Evolutionary conservation across 2,329 filamentous ascomycete species (phyloP), one percentile per base, ranked within the genome.

Genomic region (Colletotrichum noveboracense): DNA sequence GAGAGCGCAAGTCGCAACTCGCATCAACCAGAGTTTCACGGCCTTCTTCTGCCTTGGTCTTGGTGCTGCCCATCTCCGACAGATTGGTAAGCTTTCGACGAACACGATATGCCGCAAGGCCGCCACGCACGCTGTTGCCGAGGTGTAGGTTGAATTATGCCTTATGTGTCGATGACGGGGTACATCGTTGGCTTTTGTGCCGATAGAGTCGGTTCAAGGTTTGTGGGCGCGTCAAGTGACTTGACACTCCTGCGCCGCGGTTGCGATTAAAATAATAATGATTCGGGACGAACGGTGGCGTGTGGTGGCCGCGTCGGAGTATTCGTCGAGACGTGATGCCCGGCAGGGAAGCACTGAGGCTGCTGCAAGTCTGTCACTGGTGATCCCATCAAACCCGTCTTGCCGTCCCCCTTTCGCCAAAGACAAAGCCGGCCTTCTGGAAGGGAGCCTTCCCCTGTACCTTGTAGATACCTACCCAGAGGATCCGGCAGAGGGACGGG

Each of bases 251-350:
- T 24, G 5, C 21, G 32, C 26, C 26, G 16, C 24, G 26, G 62
- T 52, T 52, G 43, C 43, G 43, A 21, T 52, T 52, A 21, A 24
- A 21, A 52, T 21, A 52, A 52, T 52, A 21, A 52, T 52, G 43
- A 52, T 52, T 62, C 65, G 67, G 38, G 68, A 74, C n/a, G 60
- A 61, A 71, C 61, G 68, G 52, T 36, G 32, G 32, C 58, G 64
- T n/a, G 56, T 24, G 30, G 58, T 14, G 26, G 58, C 18, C 28
- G 28, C 5, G 7, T 64, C 36, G 32, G 48, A 16, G 67, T 66
- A 21, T 66, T 71, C 67, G 71, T 70, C 71, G 58, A 73, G 28
- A 62, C 66, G 55, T 34, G 56, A 69, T 73, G 36, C 52, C 28
- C 65, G 14, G 28, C 65, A 73, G 56, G 55, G 70, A 69, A 64